Conservation (phyloP, 495 filamentous ascomycete genomes). For the Penicillium steckii region DNA sequence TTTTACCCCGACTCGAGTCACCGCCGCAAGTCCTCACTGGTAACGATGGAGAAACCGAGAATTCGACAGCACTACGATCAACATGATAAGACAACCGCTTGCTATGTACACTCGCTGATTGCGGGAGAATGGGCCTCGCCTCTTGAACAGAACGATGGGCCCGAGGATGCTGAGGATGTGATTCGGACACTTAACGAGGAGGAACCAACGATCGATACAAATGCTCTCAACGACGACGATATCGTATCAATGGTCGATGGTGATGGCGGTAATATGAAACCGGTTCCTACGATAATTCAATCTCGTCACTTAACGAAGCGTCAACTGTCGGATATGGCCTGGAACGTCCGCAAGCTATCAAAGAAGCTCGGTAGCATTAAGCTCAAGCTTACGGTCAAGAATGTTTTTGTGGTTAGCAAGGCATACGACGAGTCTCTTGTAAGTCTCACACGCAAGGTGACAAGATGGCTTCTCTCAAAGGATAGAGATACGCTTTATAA, state of each 20-base stretch:
- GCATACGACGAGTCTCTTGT: constrained; percentile 82
- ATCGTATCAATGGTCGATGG: constrained; percentile 19
- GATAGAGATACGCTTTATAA: constrained; percentile 67
- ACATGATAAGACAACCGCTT: constrained; percentile 59
- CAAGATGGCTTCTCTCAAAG: constrained; percentile 80
- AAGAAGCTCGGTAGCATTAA: constrained; percentile 78
- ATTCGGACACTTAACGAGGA: constrained; percentile 22
- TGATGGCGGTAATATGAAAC: constrained; percentile 19
- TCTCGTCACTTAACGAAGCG: constrained; percentile 82
- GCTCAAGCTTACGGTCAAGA: constrained; percentile 76
- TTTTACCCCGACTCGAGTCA: constrained; percentile 70
- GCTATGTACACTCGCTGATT: constrained; percentile 81
- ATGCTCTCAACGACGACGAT: constrained; percentile 15
- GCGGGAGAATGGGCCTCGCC: constrained; percentile 48
- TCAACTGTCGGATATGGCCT: constrained; percentile 92
- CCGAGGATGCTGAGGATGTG: constrained; percentile 32
- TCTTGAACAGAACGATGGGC: not conserved
- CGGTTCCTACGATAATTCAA: constrained; percentile 37
- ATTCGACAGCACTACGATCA: constrained; percentile 37
- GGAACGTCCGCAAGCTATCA: constrained; percentile 86
- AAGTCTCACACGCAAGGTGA: constrained; percentile 70
- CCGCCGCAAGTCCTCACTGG: constrained; percentile 83
- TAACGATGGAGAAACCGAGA: constrained; percentile 51
- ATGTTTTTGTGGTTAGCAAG: constrained; percentile 87
- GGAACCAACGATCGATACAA: constrained; percentile 17